Evolutionary conservation across 2,329 filamentous ascomycete species (phyloP).

Genomic region (Cercospora janseana): DNA sequence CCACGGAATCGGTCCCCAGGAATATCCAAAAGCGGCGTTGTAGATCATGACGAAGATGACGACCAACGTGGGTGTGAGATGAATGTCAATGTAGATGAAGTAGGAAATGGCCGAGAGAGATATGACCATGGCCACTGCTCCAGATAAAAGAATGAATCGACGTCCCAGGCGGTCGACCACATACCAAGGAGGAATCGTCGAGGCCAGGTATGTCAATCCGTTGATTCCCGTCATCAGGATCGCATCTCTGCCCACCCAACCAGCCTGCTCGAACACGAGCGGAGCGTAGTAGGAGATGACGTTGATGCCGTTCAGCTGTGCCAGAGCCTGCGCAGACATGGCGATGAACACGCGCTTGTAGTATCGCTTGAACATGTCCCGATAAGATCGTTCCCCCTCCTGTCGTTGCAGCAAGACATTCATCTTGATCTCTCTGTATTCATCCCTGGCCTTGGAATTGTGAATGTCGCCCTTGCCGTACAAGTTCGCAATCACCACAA

Average conservation of each 20-base stretch:
- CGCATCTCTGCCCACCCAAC: slow-evolving; percentile 87
- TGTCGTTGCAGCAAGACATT: slow-evolving; percentile 88
- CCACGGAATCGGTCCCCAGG: slow-evolving; percentile 99
- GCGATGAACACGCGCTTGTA: slow-evolving; percentile 91
- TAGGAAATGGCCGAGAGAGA: slow-evolving; percentile 89
- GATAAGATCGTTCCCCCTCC: slow-evolving; percentile 88
- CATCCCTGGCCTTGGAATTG: slow-evolving; percentile 84
- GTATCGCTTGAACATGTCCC: slow-evolving; percentile 93
- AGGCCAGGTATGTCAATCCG: slow-evolving; percentile 83
- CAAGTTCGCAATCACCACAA: slow-evolving; percentile 95
- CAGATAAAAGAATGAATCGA: slow-evolving; percentile 82
- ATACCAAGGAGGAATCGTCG: slow-evolving; percentile 95
- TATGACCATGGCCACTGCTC: slow-evolving; percentile 83
- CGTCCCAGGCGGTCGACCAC: slow-evolving; percentile 90
- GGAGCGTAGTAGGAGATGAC: slow-evolving; percentile 99
- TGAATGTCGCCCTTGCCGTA: slow-evolving; percentile 96
- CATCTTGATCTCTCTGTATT: slow-evolving; percentile 99
- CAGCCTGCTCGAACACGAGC: slow-evolving; percentile 91
- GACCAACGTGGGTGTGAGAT: slow-evolving; percentile 74
- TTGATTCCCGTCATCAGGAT: slow-evolving; percentile 98
- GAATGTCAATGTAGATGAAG: slow-evolving; percentile 85
- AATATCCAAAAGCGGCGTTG: slow-evolving; percentile 93
- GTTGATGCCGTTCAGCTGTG: slow-evolving; percentile 97
- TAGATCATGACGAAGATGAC: slow-evolving; percentile 97
- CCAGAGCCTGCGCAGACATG: slow-evolving; percentile 95